These are phyloP conservation scores for Jaminaea rosea DNA, from an alignment of 1,284 basidiomycete species.

Conservation along the genomic window DNA sequence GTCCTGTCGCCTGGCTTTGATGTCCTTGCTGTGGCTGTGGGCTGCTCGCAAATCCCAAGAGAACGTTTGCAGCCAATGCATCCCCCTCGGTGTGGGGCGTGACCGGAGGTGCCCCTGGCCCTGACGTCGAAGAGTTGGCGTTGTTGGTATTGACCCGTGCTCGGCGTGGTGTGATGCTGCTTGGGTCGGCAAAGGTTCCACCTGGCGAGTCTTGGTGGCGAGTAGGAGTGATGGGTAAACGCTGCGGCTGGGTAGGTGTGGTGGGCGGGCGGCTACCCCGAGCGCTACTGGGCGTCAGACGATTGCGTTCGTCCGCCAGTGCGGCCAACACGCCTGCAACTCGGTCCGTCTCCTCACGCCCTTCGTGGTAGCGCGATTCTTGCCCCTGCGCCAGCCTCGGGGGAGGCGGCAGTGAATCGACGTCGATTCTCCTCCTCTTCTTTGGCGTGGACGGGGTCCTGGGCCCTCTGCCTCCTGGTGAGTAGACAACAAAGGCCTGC, in stretches of 20 bases:
- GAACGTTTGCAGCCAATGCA: not conserved
- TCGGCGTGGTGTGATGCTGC: not conserved
- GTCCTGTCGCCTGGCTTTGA: no score
- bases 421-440: no score
- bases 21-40: no score
- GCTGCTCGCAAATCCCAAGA: not conserved
- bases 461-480: no score
- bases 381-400: not conserved
- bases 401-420: no score
- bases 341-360: not conserved
- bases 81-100: not conserved
- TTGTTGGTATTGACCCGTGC: not conserved
- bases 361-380: not conserved
- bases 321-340: not conserved
- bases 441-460: not conserved
- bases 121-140: not conserved
- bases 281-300: no score
- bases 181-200: not conserved
- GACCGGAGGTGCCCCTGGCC: not conserved
- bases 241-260: no score
- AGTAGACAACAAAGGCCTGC: not conserved
- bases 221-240: no score
- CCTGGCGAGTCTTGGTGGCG: no score
- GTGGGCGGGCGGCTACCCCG: no score
- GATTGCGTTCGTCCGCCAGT: no score